Percentiles rank a stretch among this genome's conserved stretches.
phyloP scores from a whole-genome alignment of 352 stramenopile species.

The Phytophthora capsici region DNA sequence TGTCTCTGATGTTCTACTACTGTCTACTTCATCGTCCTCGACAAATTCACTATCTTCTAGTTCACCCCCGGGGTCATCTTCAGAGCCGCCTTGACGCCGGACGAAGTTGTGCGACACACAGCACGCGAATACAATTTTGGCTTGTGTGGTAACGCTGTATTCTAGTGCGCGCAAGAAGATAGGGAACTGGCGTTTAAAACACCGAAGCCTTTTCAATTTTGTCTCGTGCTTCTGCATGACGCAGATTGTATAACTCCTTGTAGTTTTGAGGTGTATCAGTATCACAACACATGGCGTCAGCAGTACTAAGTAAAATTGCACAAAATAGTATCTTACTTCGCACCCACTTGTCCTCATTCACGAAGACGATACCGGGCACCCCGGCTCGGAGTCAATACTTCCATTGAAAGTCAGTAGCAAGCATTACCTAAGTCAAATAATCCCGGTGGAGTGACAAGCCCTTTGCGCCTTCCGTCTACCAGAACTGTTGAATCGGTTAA shows the following conservation, averaged over 20 bases:
- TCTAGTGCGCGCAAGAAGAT: conserved; percentile 5
- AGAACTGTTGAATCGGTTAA: conserved; percentile 17
- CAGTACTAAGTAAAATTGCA: background rate
- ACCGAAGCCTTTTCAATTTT: conserved; percentile 24
- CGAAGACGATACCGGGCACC: conserved; percentile 26
- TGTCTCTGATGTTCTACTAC: background rate
- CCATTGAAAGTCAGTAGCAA: conserved; percentile 17
- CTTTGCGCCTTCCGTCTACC: conserved; percentile 2
- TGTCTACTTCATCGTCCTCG: background rate
- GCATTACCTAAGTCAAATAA: conserved; percentile 30
- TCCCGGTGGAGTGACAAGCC: conserved; percentile 4
- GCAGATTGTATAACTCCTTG: conserved; percentile 30
- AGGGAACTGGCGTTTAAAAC: conserved; percentile 23
- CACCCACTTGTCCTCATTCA: conserved; percentile 18
- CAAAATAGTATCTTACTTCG: background rate
- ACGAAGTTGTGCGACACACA: conserved; percentile 29
- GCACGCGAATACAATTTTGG: conserved; percentile 16
- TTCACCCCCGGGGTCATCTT: conserved; percentile 3
- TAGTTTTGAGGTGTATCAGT: conserved; percentile 20
- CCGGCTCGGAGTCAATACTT: conserved; percentile 26
- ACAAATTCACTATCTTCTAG: background rate
- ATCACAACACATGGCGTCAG: background rate
- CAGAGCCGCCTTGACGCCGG: background rate
- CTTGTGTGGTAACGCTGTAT: conserved; percentile 10
- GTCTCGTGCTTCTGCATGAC: conserved; percentile 25